A percentile compares a stretch with the other conserved stretches of the same genome.
Evolutionary conservation across 228 moss, liverwort and hornwort genomes (phyloP).

Genomic region (Sphagnum fallax): DNA sequence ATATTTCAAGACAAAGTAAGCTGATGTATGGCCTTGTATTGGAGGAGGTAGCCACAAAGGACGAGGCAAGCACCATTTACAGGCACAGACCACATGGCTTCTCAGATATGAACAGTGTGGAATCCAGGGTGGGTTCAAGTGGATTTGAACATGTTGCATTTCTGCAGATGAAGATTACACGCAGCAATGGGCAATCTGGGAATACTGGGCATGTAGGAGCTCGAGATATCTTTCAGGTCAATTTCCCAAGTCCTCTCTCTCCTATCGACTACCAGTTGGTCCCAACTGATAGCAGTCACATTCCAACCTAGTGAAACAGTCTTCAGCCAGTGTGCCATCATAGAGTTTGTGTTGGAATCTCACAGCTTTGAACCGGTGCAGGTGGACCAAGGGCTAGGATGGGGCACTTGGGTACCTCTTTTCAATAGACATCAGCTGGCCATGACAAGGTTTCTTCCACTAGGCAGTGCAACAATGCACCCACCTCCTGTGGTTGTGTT

Average conservation of each 20-base stretch:
- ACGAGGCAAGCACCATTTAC: conserved; percentile 42
- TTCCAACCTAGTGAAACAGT: not conserved
- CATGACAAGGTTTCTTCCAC: conserved; percentile 44
- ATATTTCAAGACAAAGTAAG: conserved; percentile 53
- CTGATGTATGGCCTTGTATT: conserved; percentile 49
- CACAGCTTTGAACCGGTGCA: conserved; percentile 8
- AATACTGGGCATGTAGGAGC: conserved; percentile 46
- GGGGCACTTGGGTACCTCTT: conserved; percentile 38
- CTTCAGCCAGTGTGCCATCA: no score
- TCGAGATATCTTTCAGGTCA: conserved; percentile 56
- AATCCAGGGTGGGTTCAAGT: conserved; percentile 1
- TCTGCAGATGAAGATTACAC: conserved; percentile 61
- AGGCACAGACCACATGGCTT: conserved; percentile 7
- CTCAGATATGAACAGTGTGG: not conserved
- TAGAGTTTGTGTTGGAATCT: no score
- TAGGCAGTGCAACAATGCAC: conserved; percentile 18
- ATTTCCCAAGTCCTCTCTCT: not conserved
- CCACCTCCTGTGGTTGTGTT: conserved; percentile 43
- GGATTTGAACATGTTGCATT: conserved; percentile 57
- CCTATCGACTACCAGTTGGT: not conserved
- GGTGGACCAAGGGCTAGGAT: conserved; percentile 64
- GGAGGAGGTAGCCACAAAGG: conserved; percentile 62
- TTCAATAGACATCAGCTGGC: conserved; percentile 56
- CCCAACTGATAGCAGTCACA: not conserved
- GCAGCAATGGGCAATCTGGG: conserved; percentile 39